Conservation (phyloP, 2,329 filamentous ascomycete species). For the Verticillium klebahnii region DNA sequence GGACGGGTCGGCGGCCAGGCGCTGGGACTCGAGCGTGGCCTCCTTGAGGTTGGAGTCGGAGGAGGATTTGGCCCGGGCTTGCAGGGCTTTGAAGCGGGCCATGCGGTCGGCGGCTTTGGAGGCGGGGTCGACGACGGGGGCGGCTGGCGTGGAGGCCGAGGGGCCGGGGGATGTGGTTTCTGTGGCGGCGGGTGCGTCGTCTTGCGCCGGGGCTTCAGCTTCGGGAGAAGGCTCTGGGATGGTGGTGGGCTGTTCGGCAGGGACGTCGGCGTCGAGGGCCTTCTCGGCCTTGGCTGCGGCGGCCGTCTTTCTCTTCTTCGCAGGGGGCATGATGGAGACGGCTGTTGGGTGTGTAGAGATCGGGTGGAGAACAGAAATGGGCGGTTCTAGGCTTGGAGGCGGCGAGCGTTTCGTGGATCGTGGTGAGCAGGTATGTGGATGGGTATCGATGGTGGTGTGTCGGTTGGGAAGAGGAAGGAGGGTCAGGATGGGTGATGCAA, state of each 20-base stretch:
- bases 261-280: slow-evolving; percentile 11
- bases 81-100: slow-evolving; percentile 81
- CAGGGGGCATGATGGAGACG: slow-evolving; percentile 30
- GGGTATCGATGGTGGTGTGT: neutral
- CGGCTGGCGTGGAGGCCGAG: slow-evolving; percentile 5
- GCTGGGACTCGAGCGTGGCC: slow-evolving; percentile 76
- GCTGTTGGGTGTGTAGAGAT: neutral
- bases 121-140: slow-evolving; percentile 21
- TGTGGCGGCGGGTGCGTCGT: slow-evolving; percentile 9
- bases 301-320: slow-evolving; percentile 40
- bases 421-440: neutral
- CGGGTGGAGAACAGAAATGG: too few relatives aligned
- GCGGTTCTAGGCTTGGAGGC: neutral
- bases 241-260: slow-evolving; percentile 14
- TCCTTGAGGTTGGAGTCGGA: slow-evolving; percentile 75
- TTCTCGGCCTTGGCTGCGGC: slow-evolving; percentile 15
- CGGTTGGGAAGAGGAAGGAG: too few relatives aligned
- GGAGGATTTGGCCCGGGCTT: slow-evolving; percentile 72
- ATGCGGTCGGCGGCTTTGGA: slow-evolving; percentile 59
- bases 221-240: slow-evolving; percentile 13
- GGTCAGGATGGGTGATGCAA: neutral
- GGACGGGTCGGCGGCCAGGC: slow-evolving; percentile 70
- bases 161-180: neutral
- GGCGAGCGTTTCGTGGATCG: neutral
- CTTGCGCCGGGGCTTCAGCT: slow-evolving; percentile 10